These are phyloP conservation scores for Scorias spongiosa DNA, from an alignment of 2,329 filamentous ascomycete genomes.

Conservation along the genomic window DNA sequence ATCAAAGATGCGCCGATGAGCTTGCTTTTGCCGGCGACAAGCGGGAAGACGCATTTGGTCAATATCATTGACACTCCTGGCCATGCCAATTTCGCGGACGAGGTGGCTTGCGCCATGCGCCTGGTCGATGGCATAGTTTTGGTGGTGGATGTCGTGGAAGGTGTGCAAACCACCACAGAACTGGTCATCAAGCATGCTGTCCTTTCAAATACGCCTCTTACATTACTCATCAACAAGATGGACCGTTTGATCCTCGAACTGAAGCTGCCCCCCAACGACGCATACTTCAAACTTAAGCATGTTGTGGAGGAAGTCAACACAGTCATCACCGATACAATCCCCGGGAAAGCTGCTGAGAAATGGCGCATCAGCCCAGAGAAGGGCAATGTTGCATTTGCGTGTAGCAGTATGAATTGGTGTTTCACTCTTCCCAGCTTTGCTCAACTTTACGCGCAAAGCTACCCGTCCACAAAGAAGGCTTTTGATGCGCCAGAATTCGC, in stretches of 20 bases:
- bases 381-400: conserved; percentile 95
- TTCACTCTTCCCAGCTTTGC: conserved; percentile 90
- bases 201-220: conserved; percentile 74
- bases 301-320: conserved; percentile 98
- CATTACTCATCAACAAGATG: conserved; percentile 92
- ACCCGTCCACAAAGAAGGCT: conserved; percentile 26
- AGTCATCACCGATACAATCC: conserved; percentile 74
- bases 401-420: conserved; percentile 87
- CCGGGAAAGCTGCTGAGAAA: conserved; percentile 56
- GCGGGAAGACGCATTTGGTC: conserved; percentile 85
- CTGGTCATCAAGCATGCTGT: conserved; percentile 95
- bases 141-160: conserved; percentile 91
- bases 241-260: conserved; percentile 88
- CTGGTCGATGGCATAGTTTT: conserved; percentile 84
- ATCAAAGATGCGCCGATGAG: conserved; percentile 93
- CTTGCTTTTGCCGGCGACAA: conserved; percentile 71
- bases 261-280: conserved; percentile 83
- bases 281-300: conserved; percentile 97
- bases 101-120: conserved; percentile 76
- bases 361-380: conserved; percentile 84
- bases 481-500: conserved; percentile 73
- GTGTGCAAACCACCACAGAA: conserved; percentile 97
- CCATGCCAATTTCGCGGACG: conserved; percentile 96
- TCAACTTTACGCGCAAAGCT: conserved; percentile 87
- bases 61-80: conserved; percentile 94